phyloP scores from a whole-genome alignment of 352 stramenopile genomes.

The Albugo candida region DNA sequence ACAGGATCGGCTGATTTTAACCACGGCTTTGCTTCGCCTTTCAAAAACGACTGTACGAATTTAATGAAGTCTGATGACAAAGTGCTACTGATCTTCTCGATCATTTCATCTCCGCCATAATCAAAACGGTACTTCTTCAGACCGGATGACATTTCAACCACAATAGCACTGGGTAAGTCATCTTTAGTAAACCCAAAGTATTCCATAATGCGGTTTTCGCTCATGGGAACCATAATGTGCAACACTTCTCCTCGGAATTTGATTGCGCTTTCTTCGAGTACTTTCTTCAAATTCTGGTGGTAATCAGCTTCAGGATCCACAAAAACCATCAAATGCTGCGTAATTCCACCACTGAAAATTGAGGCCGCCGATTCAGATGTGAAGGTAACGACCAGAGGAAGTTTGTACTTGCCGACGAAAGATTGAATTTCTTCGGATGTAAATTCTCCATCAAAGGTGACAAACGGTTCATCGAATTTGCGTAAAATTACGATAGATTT shows the following conservation, averaged over 20 bases:
- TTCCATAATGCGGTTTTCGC: slow-evolving; percentile 81
- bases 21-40: slow-evolving; percentile 63
- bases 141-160: slow-evolving; percentile 80
- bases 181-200: slow-evolving; percentile 84
- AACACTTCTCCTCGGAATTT: slow-evolving; percentile 79
- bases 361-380: slow-evolving; percentile 74
- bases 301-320: slow-evolving; percentile 54
- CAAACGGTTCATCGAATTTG: slow-evolving; percentile 76
- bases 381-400: slow-evolving; percentile 83
- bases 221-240: slow-evolving; percentile 74
- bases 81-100: slow-evolving; percentile 33
- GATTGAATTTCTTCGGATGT: slow-evolving; percentile 28
- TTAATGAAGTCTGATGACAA: slow-evolving; percentile 29
- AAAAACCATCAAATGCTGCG: slow-evolving; percentile 78
- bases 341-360: slow-evolving; percentile 80
- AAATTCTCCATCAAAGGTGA: slow-evolving; percentile 55
- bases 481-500: slow-evolving; percentile 68
- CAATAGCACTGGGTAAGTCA: slow-evolving; percentile 67
- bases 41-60: slow-evolving; percentile 75
- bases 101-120: slow-evolving; percentile 50
- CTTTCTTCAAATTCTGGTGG: slow-evolving; percentile 25
- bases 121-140: slow-evolving; percentile 88
- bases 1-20: slow-evolving; percentile 86
- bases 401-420: slow-evolving; percentile 66
- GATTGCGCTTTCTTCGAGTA: slow-evolving; percentile 37